Base-by-base conservation (phyloP, 768 basidiomycete species). In the Lentinula raphanica region DNA sequence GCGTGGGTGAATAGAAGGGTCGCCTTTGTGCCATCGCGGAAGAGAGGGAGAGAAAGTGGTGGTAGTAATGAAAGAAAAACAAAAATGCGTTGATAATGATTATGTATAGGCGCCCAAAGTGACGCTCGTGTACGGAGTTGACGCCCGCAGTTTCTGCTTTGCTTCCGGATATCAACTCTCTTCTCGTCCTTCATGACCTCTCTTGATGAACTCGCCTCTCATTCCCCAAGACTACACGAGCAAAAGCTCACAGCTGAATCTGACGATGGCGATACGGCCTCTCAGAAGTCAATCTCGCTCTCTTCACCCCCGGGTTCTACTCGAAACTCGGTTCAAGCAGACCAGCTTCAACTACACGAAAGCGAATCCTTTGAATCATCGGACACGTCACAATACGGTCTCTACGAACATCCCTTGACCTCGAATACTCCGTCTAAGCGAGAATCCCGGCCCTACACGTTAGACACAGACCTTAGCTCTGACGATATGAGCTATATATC, bases 211-310 rank as follows among this genome's bases (percentile, higher is more conserved):
- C 40, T 56, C n/a, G 38, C 53, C 32, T 29, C 54, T 29, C 25
- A 56, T 45, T 56, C 54, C 15, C 42, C 54, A n/a, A 48, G 13
- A 36, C 25, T 27, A 17, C 32, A 39, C 17, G 32, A 38, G 35
- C 51, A 53, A 27, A 28, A 27, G 19, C 42, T 44, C 21, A 28
- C 54, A n/a, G 39, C 54, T 6, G 79, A 79, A 56, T 79, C 78
- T 65, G 77, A 75, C 58, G 88, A 88, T 62, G 83, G 79, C 58
- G 90, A 92, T 66, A 90, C 88, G 4, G 88, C 90, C 15, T 90
- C 88, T 8, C 87, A 89, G 65, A 83, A 79, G 39, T 92, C 90
- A 1, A 87, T 92, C 51, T 80, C 88, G 23, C 82, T 92, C 40
- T 85, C 84, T 29, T 89, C 88, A 3, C 80, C 87, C 2, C 69